Evolutionary conservation across 2,329 filamentous ascomycete species (phyloP).

Genomic region (Phoma sp.): DNA sequence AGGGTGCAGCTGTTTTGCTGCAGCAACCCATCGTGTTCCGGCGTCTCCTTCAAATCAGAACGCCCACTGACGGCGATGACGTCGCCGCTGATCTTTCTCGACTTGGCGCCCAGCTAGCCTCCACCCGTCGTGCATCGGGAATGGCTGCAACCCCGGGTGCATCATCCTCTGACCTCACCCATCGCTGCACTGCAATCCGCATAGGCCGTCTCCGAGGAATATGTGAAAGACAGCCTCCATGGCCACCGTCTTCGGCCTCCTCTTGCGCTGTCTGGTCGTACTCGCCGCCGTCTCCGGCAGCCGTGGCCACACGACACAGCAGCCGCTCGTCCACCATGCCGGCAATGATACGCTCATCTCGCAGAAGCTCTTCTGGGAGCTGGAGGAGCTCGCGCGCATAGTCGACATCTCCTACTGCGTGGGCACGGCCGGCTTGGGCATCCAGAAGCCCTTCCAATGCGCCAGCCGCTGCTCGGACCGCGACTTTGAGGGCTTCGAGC

Average conservation of each 20-base stretch:
- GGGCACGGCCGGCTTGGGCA: slow-evolving; percentile 81
- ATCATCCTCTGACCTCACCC: slow-evolving; percentile 33
- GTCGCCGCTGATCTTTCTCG: slow-evolving; percentile 5
- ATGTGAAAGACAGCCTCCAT: slow-evolving; percentile 41
- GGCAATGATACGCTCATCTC: slow-evolving; percentile 59
- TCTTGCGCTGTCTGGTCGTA: slow-evolving; percentile 29
- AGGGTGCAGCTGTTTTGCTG: slow-evolving; percentile 21
- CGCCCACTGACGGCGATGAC: neutral
- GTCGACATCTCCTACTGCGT: slow-evolving; percentile 97
- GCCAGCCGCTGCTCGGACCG: slow-evolving; percentile 80
- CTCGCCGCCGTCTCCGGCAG: slow-evolving; percentile 18
- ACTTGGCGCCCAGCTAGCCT: slow-evolving; percentile 18
- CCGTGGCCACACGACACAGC: slow-evolving; percentile 27
- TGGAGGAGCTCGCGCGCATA: slow-evolving; percentile 87
- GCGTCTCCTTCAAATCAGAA: slow-evolving; percentile 7
- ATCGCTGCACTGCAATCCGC: slow-evolving; percentile 11
- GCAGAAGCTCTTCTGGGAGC: slow-evolving; percentile 72
- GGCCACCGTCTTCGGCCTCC: slow-evolving; percentile 31
- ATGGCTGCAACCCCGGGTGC: slow-evolving; percentile 11
- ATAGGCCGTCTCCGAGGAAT: slow-evolving; percentile 22
- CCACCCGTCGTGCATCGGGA: neutral
- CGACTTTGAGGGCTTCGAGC: slow-evolving; percentile 81
- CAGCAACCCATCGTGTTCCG: slow-evolving; percentile 3
- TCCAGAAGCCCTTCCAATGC: slow-evolving; percentile 84
- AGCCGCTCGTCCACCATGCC: slow-evolving; percentile 36